Conservation (phyloP, 2,329 filamentous ascomycete species). For the Cytospora chrysosperma region DNA sequence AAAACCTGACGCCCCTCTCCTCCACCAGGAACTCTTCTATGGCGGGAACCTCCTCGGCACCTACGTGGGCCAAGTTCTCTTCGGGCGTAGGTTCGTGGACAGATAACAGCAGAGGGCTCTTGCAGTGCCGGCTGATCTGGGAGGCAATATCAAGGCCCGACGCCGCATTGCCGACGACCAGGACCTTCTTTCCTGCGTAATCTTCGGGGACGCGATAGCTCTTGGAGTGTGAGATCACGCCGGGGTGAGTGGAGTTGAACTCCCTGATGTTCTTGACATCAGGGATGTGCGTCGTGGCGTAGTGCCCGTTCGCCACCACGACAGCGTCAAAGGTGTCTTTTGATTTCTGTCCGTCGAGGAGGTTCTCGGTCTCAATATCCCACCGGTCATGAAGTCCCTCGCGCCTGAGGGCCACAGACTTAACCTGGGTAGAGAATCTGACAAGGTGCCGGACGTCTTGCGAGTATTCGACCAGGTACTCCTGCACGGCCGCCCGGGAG, state of each 20-base stretch:
- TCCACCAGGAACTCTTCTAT: conserved; percentile 57
- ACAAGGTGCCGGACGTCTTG: conserved; percentile 66
- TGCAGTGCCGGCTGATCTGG: conserved; percentile 66
- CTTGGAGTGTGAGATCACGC: conserved; percentile 71
- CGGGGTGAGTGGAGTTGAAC: conserved; percentile 61
- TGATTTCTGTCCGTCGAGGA: conserved; percentile 2
- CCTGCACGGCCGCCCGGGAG: conserved; percentile 64
- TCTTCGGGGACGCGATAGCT: conserved; percentile 67
- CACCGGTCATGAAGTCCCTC: conserved; percentile 50
- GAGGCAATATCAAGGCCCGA: conserved; percentile 80
- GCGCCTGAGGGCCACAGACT: conserved; percentile 49
- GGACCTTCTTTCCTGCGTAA: conserved; percentile 69
- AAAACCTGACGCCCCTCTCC: conserved; percentile 61
- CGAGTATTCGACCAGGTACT: conserved; percentile 73
- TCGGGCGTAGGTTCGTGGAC: conserved; percentile 51
- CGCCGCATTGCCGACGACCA: conserved; percentile 81
- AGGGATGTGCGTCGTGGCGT: conserved; percentile 67
- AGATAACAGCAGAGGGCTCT: conserved; percentile 62
- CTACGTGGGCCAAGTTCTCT: conserved; percentile 44
- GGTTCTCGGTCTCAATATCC: conserved; percentile 38
- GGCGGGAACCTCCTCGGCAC: conserved; percentile 52
- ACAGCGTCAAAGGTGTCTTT: conserved; percentile 68
- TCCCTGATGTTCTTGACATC: conserved; percentile 56
- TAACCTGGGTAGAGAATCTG: conserved; percentile 68
- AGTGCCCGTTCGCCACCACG: conserved; percentile 74